Base-by-base conservation (phyloP, 176 grass and related monocot genomes). In the Oryza officinalis region DNA sequence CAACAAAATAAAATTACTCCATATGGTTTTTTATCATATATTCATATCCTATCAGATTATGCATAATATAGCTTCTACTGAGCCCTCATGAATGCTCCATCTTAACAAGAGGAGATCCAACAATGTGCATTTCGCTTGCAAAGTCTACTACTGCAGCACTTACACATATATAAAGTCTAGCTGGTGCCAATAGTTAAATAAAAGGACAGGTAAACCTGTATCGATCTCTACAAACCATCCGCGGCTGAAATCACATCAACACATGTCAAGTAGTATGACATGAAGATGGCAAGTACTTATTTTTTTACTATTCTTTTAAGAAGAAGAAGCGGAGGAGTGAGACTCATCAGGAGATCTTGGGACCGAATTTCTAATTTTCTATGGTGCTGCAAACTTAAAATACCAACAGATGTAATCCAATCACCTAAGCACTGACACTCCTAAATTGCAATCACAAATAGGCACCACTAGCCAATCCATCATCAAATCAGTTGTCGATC, bases 371-470 rank as follows among this genome's bases (percentile, higher is more conserved):
- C 15, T 14, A 23, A 43, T 6, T 10, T 38, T 22, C 15, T 10
- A 18, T 37, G 26, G 4, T 27, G 6, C 10, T 73, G 6, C 4
- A 46, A 12, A 72, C 17, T 20, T 83, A 5, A 65, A 23, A 45
- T 30, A 20, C 27, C 14, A 30, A 41, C 1, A 69, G 10, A 75
- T 37, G 28, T 27, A 67, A 73, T 27, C 3, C 38, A 74, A 69
- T 38, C 33, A 60, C 4, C 27, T 54, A 54, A 54, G 50, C 8
- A 57, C 52, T n/a, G 52, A 57, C 7, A n/a, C 4, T 22, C 2
- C 46, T 54, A 82, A 67, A 78, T 4, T 75, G 4, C 2, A 74
- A 67, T 72, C 30, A 20, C 54, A 79, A 43, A 88, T 83, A 60
- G 20, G 8, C 7, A 23, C 8, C 12, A 45, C 33, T 41, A 67